phyloP scores from a whole-genome alignment of 345 rosid genomes.

The Aquilaria sinensis region DNA sequence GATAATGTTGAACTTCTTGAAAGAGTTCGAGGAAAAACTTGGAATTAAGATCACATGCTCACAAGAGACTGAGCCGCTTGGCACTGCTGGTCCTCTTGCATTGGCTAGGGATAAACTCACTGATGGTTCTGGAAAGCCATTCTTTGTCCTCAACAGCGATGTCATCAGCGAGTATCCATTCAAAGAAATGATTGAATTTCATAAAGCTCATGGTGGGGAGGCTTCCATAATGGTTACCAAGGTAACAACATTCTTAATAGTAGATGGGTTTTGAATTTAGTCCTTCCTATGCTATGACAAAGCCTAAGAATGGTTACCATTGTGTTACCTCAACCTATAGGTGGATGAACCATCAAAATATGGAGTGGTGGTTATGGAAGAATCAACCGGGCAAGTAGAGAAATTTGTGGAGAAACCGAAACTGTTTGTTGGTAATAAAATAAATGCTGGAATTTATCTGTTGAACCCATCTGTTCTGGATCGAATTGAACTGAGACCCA shows the following conservation, averaged over 20 bases:
- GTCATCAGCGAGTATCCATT: conserved; percentile 98
- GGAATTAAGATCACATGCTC: conserved; percentile 93
- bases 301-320: conserved; percentile 1
- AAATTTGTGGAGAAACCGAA: conserved; percentile 96
- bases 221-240: conserved; percentile 99
- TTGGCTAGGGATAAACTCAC: conserved; percentile 86
- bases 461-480: conserved; percentile 88
- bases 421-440: conserved; percentile 90
- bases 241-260: conserved; percentile 33
- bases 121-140: conserved; percentile 81
- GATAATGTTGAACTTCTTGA: conserved; percentile 94
- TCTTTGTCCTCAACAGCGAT: conserved; percentile 98
- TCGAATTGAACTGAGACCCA: conserved; percentile 83
- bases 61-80: conserved; percentile 98
- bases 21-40: conserved; percentile 81
- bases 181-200: conserved; percentile 77
- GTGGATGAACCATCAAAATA: conserved; percentile 99
- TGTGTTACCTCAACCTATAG: conserved; percentile 21
- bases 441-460: conserved; percentile 94
- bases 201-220: conserved; percentile 90
- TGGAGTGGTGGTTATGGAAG: conserved; percentile 97
- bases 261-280: background rate
- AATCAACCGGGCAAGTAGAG: conserved; percentile 71
- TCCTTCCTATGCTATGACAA: background rate
- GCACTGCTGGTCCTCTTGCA: conserved; percentile 99